Base-by-base conservation (phyloP, 495 filamentous ascomycete species). In the Aspergillus ostianus region DNA sequence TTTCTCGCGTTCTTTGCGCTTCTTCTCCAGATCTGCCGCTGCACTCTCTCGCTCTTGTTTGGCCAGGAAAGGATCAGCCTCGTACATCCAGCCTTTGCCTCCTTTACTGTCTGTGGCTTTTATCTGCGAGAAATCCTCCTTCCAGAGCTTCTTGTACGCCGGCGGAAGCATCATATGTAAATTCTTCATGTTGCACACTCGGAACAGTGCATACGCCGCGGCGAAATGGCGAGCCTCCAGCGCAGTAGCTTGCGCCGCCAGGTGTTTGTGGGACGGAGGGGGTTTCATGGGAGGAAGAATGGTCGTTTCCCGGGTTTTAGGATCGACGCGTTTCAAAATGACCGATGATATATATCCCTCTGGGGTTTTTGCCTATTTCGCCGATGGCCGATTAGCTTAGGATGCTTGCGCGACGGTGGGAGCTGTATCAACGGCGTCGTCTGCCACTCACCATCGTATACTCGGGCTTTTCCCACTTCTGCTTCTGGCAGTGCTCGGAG, bases 151-250 rank as follows among this genome's bases (percentile, higher is more conserved):
- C 63, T 83, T 85, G 66, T 96, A 96, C 56, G 84, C 86, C 2
- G 95, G 94, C n/a, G 94, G 94, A 59, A 98, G 77, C 80, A 90
- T 91, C 80, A 95, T 91, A 66, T 96, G 90, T 45, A 96, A 81
- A 62, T 97, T 98, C 64, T 88, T 89, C 90, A 93, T 95, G 67
- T 87, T 96, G 74, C 89, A 91, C 0, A 98, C 90, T 44, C 94
- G 85, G 70, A 91, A 97, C 4, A 98, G 81, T 2, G 88, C 88
- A 75, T 90, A 98, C 0, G 93, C 89, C 3, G 95, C 94, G 15
- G 91, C 91, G 61, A 94, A 93, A 77, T 98, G 92, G 59, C 88
- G 86, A 45, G 95, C 94, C 73, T 98, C 95, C 20, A 98, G 76
- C 10, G 90, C 83, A 1, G 89, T 93, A 17, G 87, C 80, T 69